These are phyloP conservation scores for Salvia hispanica DNA, from an alignment of 257 asterid species.

Conservation along the genomic window DNA sequence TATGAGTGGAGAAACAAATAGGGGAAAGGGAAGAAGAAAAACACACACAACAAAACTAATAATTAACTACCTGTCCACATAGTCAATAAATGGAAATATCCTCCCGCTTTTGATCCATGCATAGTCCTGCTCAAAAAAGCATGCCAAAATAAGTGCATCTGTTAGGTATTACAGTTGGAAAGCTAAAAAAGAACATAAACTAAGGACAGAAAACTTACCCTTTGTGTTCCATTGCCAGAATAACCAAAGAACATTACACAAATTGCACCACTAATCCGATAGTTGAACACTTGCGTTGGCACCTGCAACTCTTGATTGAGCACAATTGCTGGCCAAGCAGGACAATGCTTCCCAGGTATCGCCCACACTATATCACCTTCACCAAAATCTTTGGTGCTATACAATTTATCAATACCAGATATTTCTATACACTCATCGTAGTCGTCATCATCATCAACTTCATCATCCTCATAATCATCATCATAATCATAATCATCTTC, in stretches of 20 bases:
- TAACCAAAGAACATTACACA: slow-evolving; percentile 99
- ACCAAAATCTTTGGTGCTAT: slow-evolving; percentile 54
- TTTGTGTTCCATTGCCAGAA: slow-evolving; percentile 94
- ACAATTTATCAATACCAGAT: slow-evolving; percentile 50
- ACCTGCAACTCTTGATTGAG: slow-evolving; percentile 80
- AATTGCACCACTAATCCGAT: slow-evolving; percentile 57
- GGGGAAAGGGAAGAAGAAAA: neutral
- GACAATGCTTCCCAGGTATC: slow-evolving; percentile 66
- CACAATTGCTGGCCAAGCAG: slow-evolving; percentile 99
- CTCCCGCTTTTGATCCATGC: slow-evolving; percentile 89
- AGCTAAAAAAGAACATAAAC: slow-evolving; percentile 4
- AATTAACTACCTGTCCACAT: slow-evolving; percentile 75
- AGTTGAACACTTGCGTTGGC: slow-evolving; percentile 79
- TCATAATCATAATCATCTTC: slow-evolving; percentile 35
- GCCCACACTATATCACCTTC: slow-evolving; percentile 97
- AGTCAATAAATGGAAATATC: slow-evolving; percentile 88
- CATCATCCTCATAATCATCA: neutral
- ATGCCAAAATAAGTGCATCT: slow-evolving; percentile 33
- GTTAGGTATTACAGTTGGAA: slow-evolving; percentile 25
- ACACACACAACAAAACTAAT: slow-evolving; percentile 26
- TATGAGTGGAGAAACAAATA: slow-evolving; percentile 7
- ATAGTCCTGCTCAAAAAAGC: slow-evolving; percentile 75
- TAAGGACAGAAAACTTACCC: slow-evolving; percentile 53
- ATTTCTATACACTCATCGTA: slow-evolving; percentile 52
- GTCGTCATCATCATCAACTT: slow-evolving; percentile 37